Conservation (phyloP, 2,329 filamentous ascomycete species). For the Botryotinia calthae region DNA sequence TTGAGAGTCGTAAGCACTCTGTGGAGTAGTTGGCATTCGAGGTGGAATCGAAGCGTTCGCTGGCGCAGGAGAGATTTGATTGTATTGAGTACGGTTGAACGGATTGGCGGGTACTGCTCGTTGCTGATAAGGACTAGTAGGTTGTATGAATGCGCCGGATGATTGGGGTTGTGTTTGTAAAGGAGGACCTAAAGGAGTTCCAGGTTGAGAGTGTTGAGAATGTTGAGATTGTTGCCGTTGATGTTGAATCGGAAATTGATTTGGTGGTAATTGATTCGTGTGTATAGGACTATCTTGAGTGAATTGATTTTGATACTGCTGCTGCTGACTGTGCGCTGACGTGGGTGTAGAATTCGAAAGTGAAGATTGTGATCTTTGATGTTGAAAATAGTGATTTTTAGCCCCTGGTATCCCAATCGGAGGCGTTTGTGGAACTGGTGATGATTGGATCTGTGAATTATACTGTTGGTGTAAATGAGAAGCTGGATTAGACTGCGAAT, state of each 20-base stretch:
- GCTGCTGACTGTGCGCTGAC: conserved; percentile 57
- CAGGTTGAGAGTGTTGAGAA: conserved; percentile 36
- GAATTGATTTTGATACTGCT: conserved; percentile 43
- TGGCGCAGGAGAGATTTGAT: conserved; percentile 40
- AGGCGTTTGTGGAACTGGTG: conserved; percentile 39
- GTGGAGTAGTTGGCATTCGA: conserved; percentile 44
- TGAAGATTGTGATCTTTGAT: conserved; percentile 54
- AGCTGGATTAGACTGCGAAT: conserved; percentile 31
- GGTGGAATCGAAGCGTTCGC: conserved; percentile 41
- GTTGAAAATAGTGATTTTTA: conserved; percentile 40
- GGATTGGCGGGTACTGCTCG: conserved; percentile 40
- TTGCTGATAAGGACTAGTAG: conserved; percentile 60
- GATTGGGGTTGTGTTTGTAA: conserved; percentile 46
- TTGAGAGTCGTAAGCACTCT: conserved; percentile 47
- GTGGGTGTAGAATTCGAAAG: conserved; percentile 62
- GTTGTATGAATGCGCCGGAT: conserved; percentile 48
- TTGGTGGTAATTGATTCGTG: conserved; percentile 28
- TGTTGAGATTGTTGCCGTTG: conserved; percentile 35
- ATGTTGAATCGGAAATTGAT: conserved; percentile 34
- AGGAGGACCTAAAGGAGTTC: conserved; percentile 52
- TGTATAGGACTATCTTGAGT: conserved; percentile 52
- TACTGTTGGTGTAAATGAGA: conserved; percentile 36
- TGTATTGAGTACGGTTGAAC: conserved; percentile 27
- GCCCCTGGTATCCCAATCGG: conserved; percentile 38
- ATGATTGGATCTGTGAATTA: conserved; percentile 32